Evolutionary conservation across 169 alveolate genomes (phyloP).

Genomic region (Plasmodium vinckei): DNA sequence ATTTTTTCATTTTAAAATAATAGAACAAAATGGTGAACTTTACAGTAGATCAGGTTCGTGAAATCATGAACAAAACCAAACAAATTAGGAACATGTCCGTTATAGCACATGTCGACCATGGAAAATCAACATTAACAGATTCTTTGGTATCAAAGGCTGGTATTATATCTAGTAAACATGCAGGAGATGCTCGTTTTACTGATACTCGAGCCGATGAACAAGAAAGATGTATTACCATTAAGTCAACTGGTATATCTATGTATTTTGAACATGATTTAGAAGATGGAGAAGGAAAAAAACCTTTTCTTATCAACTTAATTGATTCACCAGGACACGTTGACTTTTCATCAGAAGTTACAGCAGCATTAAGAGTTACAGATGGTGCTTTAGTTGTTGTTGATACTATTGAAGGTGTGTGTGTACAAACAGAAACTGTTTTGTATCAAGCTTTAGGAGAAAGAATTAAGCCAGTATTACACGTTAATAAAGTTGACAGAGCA

Average conservation of each 20-base stretch:
- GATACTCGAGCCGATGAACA: conserved; percentile 99
- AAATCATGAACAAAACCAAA: conserved; percentile 98
- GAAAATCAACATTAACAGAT: conserved; percentile 99
- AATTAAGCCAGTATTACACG: conserved; percentile 98
- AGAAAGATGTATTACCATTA: conserved; percentile 99
- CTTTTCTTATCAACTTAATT: conserved; percentile 97
- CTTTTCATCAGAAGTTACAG: conserved; percentile 99
- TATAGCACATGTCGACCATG: conserved; percentile 99
- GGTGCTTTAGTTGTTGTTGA: conserved; percentile 99
- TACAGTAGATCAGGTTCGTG: conserved; percentile 99
- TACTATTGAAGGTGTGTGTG: conserved; percentile 99
- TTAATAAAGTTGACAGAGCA: conserved; percentile 98
- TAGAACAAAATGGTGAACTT: conserved; percentile 95
- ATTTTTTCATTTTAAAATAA: background rate
- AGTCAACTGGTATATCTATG: conserved; percentile 99
- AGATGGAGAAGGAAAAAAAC: conserved; percentile 91
- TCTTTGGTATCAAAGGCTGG: conserved; percentile 99
- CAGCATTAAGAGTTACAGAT: conserved; percentile 99
- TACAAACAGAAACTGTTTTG: conserved; percentile 99
- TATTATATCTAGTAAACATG: conserved; percentile 97
- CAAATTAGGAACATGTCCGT: conserved; percentile 99
- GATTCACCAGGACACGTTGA: conserved; percentile 99
- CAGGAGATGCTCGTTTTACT: conserved; percentile 99
- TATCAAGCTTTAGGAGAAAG: conserved; percentile 99
- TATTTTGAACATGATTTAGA: conserved; percentile 97